phyloP scores from a whole-genome alignment of 2,329 filamentous ascomycete species.

The Ceratocystis ficicola region DNA sequence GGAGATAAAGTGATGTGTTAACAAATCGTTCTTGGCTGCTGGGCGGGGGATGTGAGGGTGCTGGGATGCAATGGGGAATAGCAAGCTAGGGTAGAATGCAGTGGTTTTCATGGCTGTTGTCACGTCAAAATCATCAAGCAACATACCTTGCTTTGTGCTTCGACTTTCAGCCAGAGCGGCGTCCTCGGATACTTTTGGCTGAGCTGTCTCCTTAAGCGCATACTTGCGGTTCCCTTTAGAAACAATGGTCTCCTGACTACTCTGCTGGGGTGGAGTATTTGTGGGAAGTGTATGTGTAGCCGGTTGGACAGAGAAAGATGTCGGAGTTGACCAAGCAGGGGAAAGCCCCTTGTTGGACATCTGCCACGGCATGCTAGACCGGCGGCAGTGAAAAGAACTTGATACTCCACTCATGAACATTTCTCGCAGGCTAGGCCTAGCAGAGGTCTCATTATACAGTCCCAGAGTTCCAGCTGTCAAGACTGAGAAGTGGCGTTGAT shows the following conservation, averaged over 20 bases:
- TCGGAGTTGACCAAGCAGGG: neutral
- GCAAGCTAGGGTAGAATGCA: neutral
- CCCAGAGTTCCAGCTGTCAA: constrained; percentile 25
- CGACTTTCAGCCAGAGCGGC: neutral
- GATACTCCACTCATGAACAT: constrained; percentile 18
- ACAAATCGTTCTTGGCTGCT: neutral
- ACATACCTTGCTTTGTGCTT: constrained; percentile 12
- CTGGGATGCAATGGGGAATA: neutral
- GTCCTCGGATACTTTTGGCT: neutral
- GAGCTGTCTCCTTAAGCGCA: neutral
- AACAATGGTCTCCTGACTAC: neutral
- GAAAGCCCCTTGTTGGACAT: constrained; percentile 1
- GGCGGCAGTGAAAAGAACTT: constrained; percentile 7
- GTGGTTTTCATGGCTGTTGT: neutral
- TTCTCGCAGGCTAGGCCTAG: constrained; percentile 12
- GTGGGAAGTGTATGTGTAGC: neutral
- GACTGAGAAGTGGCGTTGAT: constrained; percentile 23
- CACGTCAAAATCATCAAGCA: neutral
- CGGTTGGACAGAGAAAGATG: neutral
- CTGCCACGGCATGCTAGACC: constrained; percentile 18
- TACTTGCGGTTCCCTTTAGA: neutral
- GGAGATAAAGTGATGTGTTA: neutral
- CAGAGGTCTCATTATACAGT: constrained; percentile 22
- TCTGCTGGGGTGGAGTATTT: neutral
- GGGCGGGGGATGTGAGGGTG: neutral